phyloP scores from a whole-genome alignment of 2,329 filamentous ascomycete species.

The Fusarium haematococcum region DNA sequence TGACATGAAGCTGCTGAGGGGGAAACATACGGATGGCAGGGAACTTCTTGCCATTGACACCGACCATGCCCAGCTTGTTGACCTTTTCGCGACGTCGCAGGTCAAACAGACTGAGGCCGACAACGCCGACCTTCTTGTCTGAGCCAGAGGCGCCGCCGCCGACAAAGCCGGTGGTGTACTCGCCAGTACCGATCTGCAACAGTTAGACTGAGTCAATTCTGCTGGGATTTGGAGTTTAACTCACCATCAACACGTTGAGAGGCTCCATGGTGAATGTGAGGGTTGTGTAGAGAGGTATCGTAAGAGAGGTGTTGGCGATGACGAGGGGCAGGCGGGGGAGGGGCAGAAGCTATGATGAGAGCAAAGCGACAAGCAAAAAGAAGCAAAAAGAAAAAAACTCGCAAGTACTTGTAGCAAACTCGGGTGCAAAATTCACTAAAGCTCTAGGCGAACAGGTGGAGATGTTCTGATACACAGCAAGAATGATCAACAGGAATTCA shows the following conservation, averaged over 20 bases:
- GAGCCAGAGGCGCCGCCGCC: conserved; percentile 84
- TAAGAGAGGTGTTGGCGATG: conserved; percentile 1
- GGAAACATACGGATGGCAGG: conserved; percentile 81
- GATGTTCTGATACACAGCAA: neutral
- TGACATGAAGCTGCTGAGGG: neutral
- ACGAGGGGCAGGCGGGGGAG: conserved; percentile 34
- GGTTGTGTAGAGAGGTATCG: neutral
- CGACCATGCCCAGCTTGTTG: conserved; percentile 86
- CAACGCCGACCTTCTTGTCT: conserved; percentile 96
- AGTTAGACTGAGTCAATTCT: conserved; percentile 10
- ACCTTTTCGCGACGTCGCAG: conserved; percentile 90
- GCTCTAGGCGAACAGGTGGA: neutral
- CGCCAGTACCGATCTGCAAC: conserved; percentile 83
- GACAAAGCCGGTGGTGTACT: conserved; percentile 97
- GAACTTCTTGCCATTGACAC: conserved; percentile 89
- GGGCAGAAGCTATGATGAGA: conserved; percentile 39
- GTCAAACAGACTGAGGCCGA: conserved; percentile 90
- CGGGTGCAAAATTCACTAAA: neutral
- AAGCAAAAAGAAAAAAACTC: neutral
- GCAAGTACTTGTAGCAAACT: neutral
- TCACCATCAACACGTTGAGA: conserved; percentile 77
- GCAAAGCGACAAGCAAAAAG: neutral
- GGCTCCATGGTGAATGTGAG: conserved; percentile 60
- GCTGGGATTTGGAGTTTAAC: conserved; percentile 19
- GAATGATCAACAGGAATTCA: neutral